Conservation (phyloP, 257 asterid species). For the Ilex asprella region DNA sequence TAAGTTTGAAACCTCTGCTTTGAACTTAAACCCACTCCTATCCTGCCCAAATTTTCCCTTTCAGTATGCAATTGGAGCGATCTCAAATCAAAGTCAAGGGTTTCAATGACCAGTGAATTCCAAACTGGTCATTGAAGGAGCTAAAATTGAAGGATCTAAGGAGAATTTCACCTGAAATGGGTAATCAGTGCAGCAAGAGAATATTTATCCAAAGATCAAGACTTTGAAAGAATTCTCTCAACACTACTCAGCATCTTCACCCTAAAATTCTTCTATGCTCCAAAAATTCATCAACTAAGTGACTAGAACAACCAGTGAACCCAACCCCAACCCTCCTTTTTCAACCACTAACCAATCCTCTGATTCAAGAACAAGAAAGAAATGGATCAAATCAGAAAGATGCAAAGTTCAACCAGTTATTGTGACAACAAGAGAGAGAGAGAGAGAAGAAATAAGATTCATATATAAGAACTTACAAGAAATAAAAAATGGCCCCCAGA, state of each 20-base stretch:
- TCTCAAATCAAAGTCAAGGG: too few relatives aligned
- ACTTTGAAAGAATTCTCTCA: slow-evolving; percentile 18
- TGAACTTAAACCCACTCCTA: too few relatives aligned
- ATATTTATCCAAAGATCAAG: slow-evolving; percentile 31
- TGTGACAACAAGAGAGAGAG: background rate
- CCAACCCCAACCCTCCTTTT: slow-evolving; percentile 7
- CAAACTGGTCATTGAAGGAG: background rate
- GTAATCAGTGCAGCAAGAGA: slow-evolving; percentile 21
- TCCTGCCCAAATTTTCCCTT: too few relatives aligned
- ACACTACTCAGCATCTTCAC: slow-evolving; percentile 30
- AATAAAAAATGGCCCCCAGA: slow-evolving; percentile 3
- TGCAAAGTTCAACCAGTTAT: too few relatives aligned
- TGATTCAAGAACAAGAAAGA: slow-evolving; percentile 4
- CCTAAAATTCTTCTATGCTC: slow-evolving; percentile 23
- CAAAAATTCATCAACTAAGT: slow-evolving; percentile 15
- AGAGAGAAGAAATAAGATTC: background rate
- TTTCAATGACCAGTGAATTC: too few relatives aligned
- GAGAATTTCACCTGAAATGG: background rate
- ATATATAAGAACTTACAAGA: slow-evolving; percentile 4
- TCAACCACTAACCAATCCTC: slow-evolving; percentile 6
- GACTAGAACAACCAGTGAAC: slow-evolving; percentile 7
- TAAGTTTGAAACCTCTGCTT: too few relatives aligned
- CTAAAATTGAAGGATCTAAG: slow-evolving; percentile 9
- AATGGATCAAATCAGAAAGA: slow-evolving; percentile 6
- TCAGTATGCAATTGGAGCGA: too few relatives aligned